These are phyloP conservation scores for Metschnikowia arizonensis DNA, from an alignment of 805 yeast genomes.

Conservation along the genomic window DNA sequence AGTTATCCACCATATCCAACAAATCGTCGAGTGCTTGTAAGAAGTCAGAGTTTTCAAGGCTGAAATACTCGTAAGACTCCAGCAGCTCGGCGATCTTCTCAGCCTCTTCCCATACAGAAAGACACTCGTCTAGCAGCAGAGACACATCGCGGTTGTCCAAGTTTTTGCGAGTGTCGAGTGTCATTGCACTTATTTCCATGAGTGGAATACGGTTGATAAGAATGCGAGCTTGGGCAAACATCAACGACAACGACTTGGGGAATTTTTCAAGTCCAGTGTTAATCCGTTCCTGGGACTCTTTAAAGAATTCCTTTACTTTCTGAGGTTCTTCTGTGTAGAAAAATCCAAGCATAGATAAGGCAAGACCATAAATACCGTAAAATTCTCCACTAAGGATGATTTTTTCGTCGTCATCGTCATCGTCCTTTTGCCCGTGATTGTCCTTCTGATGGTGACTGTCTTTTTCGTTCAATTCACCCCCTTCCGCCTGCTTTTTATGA, in stretches of 20 bases:
- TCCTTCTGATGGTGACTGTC: too few species aligned
- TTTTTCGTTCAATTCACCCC: neutral
- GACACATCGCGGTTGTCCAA: slow-evolving; percentile 31
- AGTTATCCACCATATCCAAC: slow-evolving; percentile 61
- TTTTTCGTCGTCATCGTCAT: slow-evolving; percentile 5
- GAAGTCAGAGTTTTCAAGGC: slow-evolving; percentile 45
- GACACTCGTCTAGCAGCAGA: slow-evolving; percentile 43
- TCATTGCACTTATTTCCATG: slow-evolving; percentile 51
- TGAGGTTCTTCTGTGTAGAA: slow-evolving; percentile 46
- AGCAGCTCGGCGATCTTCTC: slow-evolving; percentile 25
- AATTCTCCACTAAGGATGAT: slow-evolving; percentile 45
- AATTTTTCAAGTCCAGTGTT: slow-evolving; percentile 51
- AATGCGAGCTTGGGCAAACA: slow-evolving; percentile 53
- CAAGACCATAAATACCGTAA: slow-evolving; percentile 69
- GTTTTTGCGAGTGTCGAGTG: slow-evolving; percentile 30
- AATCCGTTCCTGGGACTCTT: slow-evolving; percentile 69
- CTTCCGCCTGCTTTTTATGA: slow-evolving; percentile 2
- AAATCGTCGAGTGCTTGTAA: slow-evolving; percentile 62
- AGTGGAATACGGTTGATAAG: slow-evolving; percentile 56
- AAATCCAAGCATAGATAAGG: slow-evolving; percentile 60
- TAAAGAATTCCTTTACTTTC: slow-evolving; percentile 54
- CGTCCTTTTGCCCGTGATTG: too few species aligned
- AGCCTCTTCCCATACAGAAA: slow-evolving; percentile 44
- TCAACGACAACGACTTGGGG: slow-evolving; percentile 44
- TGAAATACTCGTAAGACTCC: slow-evolving; percentile 29